These are phyloP conservation scores for Rhizopogon hawkerae DNA, from an alignment of 1,284 basidiomycete genomes.

Conservation along the genomic window DNA sequence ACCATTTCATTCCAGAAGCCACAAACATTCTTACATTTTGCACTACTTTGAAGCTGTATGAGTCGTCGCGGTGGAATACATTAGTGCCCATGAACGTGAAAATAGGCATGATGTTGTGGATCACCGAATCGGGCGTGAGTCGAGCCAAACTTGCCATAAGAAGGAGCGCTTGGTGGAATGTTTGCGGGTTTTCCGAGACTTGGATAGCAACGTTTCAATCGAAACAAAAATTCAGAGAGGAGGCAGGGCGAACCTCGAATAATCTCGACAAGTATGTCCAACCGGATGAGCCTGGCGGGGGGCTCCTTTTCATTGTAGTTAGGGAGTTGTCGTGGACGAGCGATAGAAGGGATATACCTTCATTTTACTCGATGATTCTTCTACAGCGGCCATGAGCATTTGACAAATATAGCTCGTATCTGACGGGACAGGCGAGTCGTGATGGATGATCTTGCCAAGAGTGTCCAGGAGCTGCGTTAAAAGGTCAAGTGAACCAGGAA, in stretches of 20 bases:
- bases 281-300: conserved; percentile 46
- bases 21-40: conserved; percentile 58
- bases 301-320: conserved; percentile 29
- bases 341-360: conserved; percentile 31
- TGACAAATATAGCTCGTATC: conserved; percentile 81
- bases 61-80: conserved; percentile 93
- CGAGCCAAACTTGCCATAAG: conserved; percentile 80
- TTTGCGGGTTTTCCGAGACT: conserved; percentile 90
- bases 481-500: conserved; percentile 66
- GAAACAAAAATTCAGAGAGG: conserved; percentile 6
- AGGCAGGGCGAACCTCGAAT: conserved; percentile 54
- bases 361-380: conserved; percentile 60
- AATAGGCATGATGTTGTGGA: conserved; percentile 96
- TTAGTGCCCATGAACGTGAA: conserved; percentile 99
- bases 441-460: conserved; percentile 54
- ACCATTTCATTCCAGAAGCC: background rate
- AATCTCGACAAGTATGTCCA: conserved; percentile 82
- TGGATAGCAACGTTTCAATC: conserved; percentile 4
- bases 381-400: conserved; percentile 74
- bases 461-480: conserved; percentile 70
- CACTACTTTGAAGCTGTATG: conserved; percentile 91
- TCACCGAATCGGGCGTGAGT: conserved; percentile 81
- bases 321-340: background rate
- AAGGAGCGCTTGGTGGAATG: conserved; percentile 89
- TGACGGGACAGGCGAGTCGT: conserved; percentile 37